Conservation (phyloP, 2,329 filamentous ascomycete species). For the Blastomyces gilchristii region DNA sequence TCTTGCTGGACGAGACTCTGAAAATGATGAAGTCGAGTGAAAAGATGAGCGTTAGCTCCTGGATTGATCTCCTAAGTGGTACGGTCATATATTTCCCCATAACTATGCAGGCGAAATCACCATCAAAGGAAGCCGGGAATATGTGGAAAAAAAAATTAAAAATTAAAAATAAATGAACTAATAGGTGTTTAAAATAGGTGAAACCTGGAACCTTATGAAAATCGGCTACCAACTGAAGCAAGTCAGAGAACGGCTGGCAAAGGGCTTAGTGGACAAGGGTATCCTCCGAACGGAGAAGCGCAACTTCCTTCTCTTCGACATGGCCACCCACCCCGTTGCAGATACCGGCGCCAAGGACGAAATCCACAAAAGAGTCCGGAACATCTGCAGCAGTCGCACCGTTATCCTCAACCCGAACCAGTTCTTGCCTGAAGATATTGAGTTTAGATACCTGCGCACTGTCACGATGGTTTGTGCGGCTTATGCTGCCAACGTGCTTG, state of each 20-base stretch:
- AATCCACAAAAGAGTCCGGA: conserved; percentile 83
- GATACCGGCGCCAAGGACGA: conserved; percentile 97
- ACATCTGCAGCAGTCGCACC: conserved; percentile 84
- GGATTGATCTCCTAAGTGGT: conserved; percentile 99
- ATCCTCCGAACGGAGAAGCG: conserved; percentile 97
- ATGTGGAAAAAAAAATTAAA: no score
- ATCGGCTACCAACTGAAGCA: conserved; percentile 99
- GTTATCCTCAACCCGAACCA: conserved; percentile 78
- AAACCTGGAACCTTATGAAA: conserved; percentile 99
- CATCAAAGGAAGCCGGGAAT: no score
- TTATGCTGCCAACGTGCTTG: conserved; percentile 93
- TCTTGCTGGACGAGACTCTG: conserved; percentile 89
- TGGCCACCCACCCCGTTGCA: conserved; percentile 96
- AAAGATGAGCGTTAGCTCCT: conserved; percentile 98
- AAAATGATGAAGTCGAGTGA: conserved; percentile 99
- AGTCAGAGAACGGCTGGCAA: conserved; percentile 92
- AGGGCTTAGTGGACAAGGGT: conserved; percentile 96
- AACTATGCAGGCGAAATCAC: no score
- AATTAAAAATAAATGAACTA: background rate
- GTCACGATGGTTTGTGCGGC: conserved; percentile 95
- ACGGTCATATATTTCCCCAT: conserved; percentile 26
- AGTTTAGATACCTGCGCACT: conserved; percentile 86
- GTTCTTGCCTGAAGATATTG: conserved; percentile 86
- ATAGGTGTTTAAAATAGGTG: conserved; percentile 49
- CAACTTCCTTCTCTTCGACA: conserved; percentile 99